phyloP scores from a whole-genome alignment of 805 yeast species.

The Barnettozyma botsteinii region DNA sequence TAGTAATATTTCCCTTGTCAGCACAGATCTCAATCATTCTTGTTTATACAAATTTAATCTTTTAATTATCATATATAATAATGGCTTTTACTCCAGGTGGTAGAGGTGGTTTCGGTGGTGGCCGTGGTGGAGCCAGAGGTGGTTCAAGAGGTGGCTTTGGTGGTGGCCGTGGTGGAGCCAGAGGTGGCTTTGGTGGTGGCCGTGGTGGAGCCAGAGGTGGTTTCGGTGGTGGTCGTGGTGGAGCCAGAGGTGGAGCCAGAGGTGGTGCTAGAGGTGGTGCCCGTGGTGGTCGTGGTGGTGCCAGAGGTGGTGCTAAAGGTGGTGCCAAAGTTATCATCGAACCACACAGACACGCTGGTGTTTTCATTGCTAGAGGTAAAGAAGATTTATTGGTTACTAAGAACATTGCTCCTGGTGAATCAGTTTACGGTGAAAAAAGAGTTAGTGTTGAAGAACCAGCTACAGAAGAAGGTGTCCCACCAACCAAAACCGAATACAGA shows the following conservation, averaged over 20 bases:
- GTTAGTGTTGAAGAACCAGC: constrained; percentile 90
- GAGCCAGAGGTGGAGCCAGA: constrained; percentile 40
- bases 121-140: constrained; percentile 37
- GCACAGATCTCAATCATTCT: too few species aligned
- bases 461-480: constrained; percentile 77
- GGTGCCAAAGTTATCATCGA: constrained; percentile 97
- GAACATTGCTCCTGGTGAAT: constrained; percentile 97
- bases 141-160: constrained; percentile 41
- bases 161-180: constrained; percentile 36
- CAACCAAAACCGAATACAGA: constrained; percentile 96
- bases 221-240: constrained; percentile 45
- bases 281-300: constrained; percentile 58
- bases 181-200: constrained; percentile 32
- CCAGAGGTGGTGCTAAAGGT: constrained; percentile 76
- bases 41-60: too few species aligned
- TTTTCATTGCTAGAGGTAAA: constrained; percentile 98
- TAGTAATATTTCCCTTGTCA: too few species aligned
- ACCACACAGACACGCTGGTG: constrained; percentile 99
- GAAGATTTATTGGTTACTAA: constrained; percentile 97
- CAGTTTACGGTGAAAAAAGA: constrained; percentile 98
- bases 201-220: constrained; percentile 38
- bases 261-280: constrained; percentile 53
- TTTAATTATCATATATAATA: too few species aligned
- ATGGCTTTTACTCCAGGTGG: constrained; percentile 78
- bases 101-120: constrained; percentile 42